A percentile compares a stretch with the other conserved stretches of the same genome.
These are phyloP conservation scores for Leccinum olivaceopallidum DNA, from an alignment of 768 basidiomycete genomes.

Conservation along the genomic window DNA sequence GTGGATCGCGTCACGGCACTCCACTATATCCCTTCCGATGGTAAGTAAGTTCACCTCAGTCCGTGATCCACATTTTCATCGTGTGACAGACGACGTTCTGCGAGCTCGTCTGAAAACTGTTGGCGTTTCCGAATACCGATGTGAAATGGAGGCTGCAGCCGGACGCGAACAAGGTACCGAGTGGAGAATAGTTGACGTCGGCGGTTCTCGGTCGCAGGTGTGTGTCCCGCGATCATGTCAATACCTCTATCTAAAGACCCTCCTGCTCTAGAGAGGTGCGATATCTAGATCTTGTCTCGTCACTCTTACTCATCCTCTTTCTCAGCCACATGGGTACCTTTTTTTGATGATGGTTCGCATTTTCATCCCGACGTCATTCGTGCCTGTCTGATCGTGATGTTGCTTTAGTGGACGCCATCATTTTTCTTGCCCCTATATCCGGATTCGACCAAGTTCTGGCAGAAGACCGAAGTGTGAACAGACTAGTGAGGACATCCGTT, in stretches of 20 bases:
- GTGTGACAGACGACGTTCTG: constrained; percentile 47
- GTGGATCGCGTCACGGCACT: constrained; percentile 47
- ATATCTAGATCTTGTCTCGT: constrained; percentile 7
- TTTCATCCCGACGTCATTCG: neutral
- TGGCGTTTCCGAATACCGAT: constrained; percentile 80
- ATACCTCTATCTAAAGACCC: constrained; percentile 6
- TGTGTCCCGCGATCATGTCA: constrained; percentile 16
- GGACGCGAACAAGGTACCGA: constrained; percentile 52
- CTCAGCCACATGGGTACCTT: constrained; percentile 53
- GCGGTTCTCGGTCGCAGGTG: constrained; percentile 53
- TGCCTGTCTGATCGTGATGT: neutral
- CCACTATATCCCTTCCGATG: constrained; percentile 48
- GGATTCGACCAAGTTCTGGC: constrained; percentile 55
- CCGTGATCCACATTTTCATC: constrained; percentile 8
- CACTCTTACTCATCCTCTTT: constrained; percentile 12
- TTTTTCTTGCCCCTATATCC: constrained; percentile 60
- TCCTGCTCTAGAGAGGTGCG: constrained; percentile 36
- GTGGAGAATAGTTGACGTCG: constrained; percentile 57
- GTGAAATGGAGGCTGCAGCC: constrained; percentile 69
- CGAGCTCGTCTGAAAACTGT: constrained; percentile 59
- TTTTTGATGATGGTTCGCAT: constrained; percentile 50
- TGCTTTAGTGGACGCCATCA: constrained; percentile 44
- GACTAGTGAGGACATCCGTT: constrained; percentile 38
- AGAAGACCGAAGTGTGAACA: constrained; percentile 53
- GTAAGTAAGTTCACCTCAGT: constrained; percentile 24